phyloP scores from a whole-genome alignment of 768 basidiomycete species.

The Agrocybe praecox region DNA sequence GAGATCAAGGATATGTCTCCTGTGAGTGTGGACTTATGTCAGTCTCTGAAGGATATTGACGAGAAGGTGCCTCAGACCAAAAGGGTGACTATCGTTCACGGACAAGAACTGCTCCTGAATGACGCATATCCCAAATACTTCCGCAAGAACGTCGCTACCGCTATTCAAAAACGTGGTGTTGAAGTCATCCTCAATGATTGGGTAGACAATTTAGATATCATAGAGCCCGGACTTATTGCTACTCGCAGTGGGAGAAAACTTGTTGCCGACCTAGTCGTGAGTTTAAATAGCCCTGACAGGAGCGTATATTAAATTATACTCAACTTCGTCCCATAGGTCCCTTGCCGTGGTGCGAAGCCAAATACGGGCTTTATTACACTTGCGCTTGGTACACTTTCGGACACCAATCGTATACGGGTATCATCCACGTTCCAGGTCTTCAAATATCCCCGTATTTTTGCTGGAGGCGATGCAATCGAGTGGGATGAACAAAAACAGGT shows the following conservation, averaged over 20 bases:
- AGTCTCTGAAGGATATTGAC: constrained; percentile 21
- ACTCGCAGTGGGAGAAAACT: constrained; percentile 55
- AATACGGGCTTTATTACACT: constrained; percentile 55
- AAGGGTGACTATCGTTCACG: constrained; percentile 63
- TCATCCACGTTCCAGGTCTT: constrained; percentile 57
- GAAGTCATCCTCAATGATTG: constrained; percentile 54
- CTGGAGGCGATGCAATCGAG: constrained; percentile 65
- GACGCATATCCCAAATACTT: constrained; percentile 54
- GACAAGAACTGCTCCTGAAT: constrained; percentile 51
- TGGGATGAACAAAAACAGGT: constrained; percentile 64
- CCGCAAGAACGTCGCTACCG: constrained; percentile 47
- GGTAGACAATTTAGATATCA: constrained; percentile 44
- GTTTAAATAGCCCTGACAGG: constrained; percentile 14
- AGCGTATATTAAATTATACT: neutral
- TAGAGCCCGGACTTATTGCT: constrained; percentile 40
- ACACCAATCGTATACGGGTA: constrained; percentile 49
- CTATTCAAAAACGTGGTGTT: constrained; percentile 46
- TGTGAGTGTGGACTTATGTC: constrained; percentile 23
- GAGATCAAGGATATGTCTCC: constrained; percentile 44
- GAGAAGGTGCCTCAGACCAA: constrained; percentile 31
- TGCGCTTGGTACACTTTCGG: constrained; percentile 34
- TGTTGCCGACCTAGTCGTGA: constrained; percentile 59
- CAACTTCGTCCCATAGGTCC: constrained; percentile 23
- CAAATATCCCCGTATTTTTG: constrained; percentile 57
- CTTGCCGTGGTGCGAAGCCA: constrained; percentile 40